Conservation (phyloP, 2,329 filamentous ascomycete species). For the Aspergillus pseudotamarii region DNA sequence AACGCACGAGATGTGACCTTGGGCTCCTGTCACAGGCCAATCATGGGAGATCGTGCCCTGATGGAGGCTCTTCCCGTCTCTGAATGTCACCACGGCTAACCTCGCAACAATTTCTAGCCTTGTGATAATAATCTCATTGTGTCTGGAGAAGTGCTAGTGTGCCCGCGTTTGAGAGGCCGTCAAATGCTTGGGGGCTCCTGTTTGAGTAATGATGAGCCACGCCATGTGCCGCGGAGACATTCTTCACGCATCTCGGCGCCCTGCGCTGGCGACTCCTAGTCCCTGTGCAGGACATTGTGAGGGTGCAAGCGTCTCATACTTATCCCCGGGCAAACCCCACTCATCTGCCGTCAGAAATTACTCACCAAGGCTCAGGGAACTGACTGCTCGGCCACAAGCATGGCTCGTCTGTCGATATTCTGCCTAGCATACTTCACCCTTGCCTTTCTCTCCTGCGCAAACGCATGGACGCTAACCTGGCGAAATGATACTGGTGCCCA, state of each 20-base stretch:
- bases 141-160: neutral
- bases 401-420: conserved; percentile 6
- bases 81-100: neutral
- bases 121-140: neutral
- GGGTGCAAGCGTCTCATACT: neutral
- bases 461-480: conserved; percentile 20
- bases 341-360: neutral
- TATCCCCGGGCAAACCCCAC: neutral
- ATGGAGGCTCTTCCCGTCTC: neutral
- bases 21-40: neutral
- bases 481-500: conserved; percentile 14
- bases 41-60: neutral
- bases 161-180: neutral
- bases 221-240: neutral
- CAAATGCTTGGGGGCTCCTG: neutral
- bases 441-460: neutral
- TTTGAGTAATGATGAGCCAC: neutral
- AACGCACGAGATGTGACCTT: neutral
- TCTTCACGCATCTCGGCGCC: neutral
- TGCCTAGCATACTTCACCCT: neutral
- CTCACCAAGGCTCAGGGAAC: no score
- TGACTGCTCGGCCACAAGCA: neutral
- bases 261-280: neutral
- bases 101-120: neutral
- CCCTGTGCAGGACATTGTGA: neutral